Evolutionary conservation across 2,329 filamentous ascomycete genomes (phyloP), one percentile per base, ranked within the genome.

Genomic region (Leptosphaerulina australis): DNA sequence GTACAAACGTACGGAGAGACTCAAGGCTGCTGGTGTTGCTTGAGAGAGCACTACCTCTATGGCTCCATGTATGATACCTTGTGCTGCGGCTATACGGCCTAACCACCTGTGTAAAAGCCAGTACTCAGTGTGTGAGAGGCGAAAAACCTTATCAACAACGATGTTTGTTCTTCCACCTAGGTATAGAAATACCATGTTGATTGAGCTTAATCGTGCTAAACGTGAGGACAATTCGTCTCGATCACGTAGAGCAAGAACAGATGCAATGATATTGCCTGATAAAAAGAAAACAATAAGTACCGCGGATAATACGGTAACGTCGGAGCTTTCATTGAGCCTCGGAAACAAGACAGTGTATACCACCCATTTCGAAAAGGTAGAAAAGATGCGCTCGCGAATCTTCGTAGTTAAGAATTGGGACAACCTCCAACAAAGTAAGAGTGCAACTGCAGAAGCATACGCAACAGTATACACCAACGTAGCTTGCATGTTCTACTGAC

Each of bases 101-200:
- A 56, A 14, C 54, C 43, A 56, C 1, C 37, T 28, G 43, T 56
- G 46, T 10, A 56, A 3, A 3, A 46, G 18, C 4, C 33, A 28
- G 8, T 44, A 26, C 4, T 56, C 22, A 5, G 18, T 41, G 9
- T 36, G 37, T n/a, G 37, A 22, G 18, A 40, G 8, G 8, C 18
- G 37, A 12, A 40, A 29, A 9, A 40, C 12, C 8, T 29, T 40
- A 25, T 40, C 24, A 5, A 40, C 6, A 9, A 40, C 3, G 2
- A 40, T 5, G 25, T 30, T 40, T 12, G 15, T 40, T 5, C 26
- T 12, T 20, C 37, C 37, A n/a, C 37, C 37, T n/a, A 29, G 6
- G 14, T 40, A 40, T 4, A 40, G 26, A 29, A 30, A 20, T 11
- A 40, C 37, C 24, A 40, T 18, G 21, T 40, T 40, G 15, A 21